Evolutionary conservation across 179 eudicot genomes (phyloP), one percentile per base, ranked within the genome.

Genomic region (Heliamphora pulchella): DNA sequence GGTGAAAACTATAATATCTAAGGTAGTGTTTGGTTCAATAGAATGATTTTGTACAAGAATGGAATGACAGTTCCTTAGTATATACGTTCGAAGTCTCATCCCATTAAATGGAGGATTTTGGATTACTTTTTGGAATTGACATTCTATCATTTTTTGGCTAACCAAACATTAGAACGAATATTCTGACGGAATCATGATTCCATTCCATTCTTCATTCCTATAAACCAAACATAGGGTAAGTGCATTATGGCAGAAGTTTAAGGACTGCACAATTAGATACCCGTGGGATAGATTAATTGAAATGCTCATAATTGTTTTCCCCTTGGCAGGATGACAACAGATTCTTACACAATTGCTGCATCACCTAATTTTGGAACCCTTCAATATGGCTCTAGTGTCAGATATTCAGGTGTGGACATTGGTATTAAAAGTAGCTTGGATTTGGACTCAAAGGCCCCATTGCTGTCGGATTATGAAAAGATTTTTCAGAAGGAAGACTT

Each of bases 331-430:
- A 94, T 91, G 84, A 84, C 97, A 65, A 87, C 89, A 4, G 91
- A 90, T 81, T 85, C 92, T 53, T 89, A 80, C 68, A 86, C 96
- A 10, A 85, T 93, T 50, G 88, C 97, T 64, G 91, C 92, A 79
- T 90, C 97, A 61, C 97, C 97, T 14, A 87, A 80, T 53, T 90
- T 93, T 69, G 31, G 31, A 31, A 31, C 31, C 31, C 31, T 31
- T 31, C 31, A 0, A 31, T 31, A 31, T 31, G 31, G 31, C 31
- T 31, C 31, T 31, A 31, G 31, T 31, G 31, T 31, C 31, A 31
- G 0, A 31, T 31, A 31, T 31, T 31, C 31, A 31, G 86, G 87
- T 74, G 48, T 65, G 57, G 44, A 41, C 41, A 10, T 81, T 44
- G 80, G 80, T 62, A 80, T 76, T 70, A 88, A 86, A 82, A 90